Evolutionary conservation across 495 filamentous ascomycete species (phyloP).

Genomic region (Symbiotaphrina buchneri): DNA sequence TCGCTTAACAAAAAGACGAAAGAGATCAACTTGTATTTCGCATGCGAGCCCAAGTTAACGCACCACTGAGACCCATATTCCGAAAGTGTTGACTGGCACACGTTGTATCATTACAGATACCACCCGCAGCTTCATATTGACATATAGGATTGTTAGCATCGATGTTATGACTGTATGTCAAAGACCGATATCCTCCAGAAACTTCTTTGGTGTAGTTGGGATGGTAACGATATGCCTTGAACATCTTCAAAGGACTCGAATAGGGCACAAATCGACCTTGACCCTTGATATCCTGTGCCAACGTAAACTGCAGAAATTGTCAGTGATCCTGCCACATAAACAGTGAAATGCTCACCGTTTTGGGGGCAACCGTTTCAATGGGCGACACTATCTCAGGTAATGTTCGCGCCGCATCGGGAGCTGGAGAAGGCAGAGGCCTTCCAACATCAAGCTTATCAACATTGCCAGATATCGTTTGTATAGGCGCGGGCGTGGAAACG

Average conservation of each 20-base stretch:
- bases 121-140: slow-evolving; percentile 44
- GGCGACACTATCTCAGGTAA: no score
- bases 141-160: slow-evolving; percentile 52
- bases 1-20: slow-evolving; percentile 3
- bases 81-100: slow-evolving; percentile 64
- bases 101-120: slow-evolving; percentile 49
- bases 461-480: no score
- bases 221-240: slow-evolving; percentile 79
- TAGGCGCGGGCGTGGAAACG: no score
- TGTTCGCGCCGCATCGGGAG: no score
- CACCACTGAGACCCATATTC: slow-evolving; percentile 58
- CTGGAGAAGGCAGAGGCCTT: no score
- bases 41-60: slow-evolving; percentile 15
- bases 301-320: no score
- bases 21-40: neutral
- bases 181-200: slow-evolving; percentile 56
- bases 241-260: slow-evolving; percentile 56
- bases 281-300: no score
- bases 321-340: no score
- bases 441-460: no score
- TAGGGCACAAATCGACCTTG: slow-evolving; percentile 65
- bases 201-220: slow-evolving; percentile 46
- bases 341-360: no score
- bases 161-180: slow-evolving; percentile 83
- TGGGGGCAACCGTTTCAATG: no score